Evolutionary conservation across 2,329 filamentous ascomycete genomes (phyloP), one percentile per base, ranked within the genome.

Genomic region (Endoconidiophora polonica): DNA sequence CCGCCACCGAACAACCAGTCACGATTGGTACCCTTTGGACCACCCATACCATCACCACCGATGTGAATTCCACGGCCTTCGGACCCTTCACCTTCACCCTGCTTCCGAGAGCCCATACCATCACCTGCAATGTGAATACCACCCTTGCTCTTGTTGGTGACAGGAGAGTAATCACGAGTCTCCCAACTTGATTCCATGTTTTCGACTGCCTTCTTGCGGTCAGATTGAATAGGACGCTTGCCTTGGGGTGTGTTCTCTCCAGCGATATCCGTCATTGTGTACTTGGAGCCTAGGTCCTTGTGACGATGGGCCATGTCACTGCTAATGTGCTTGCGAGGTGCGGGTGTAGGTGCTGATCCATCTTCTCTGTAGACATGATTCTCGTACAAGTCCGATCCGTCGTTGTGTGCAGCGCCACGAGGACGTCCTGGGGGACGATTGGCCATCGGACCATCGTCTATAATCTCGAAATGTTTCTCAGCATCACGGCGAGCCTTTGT

Each of bases 381-480:
- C 59, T 86, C 73, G 68, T 94, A 52, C 16, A 52, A 41, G 29
- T 45, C 50, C 39, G 40, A 45, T 22, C 44, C 94, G 42, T 94
- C 70, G 24, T 63, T 60, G 41, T 81, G 68, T 5, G 81, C 81
- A 51, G 76, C 77, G 63, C 86, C 86, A 52, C 79, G 73, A 37
- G 65, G 71, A n/a, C 70, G 64, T 42, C 75, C 76, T 50, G 69
- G 72, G 41, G 48, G 70, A 71, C 46, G 69, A 68, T 45, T 63
- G 65, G 46, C 65, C 60, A 44, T 63, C 50, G 46, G 45, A 24
- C 52, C 52, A 7, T 88, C 80, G 60, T 96, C 88, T 49, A 76
- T 70, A 58, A 95, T 75, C 54, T 91, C 79, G 60, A 94, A 95
- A 64, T 96, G 86, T 1, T 79, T 68, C 60, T 88, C 79, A 16